Percentiles rank a stretch among this genome's conserved stretches.
These are phyloP conservation scores for Camelina neglecta DNA, from an alignment of 345 rosid species.

Conservation along the genomic window DNA sequence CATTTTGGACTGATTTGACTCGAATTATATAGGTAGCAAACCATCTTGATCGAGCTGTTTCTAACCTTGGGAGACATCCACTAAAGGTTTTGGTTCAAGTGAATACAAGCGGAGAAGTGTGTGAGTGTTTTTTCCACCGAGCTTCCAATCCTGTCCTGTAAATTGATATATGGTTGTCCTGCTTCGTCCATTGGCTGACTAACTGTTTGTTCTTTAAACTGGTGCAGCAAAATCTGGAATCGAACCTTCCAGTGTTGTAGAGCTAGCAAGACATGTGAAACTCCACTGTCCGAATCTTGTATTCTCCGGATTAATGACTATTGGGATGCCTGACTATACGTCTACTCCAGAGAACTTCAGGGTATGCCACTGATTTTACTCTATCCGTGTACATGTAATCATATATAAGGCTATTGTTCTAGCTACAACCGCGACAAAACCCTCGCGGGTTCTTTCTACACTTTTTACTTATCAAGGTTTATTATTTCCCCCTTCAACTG, in stretches of 20 bases:
- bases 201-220: conserved; percentile 25
- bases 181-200: conserved; percentile 26
- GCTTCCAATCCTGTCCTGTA: background rate
- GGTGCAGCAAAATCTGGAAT: conserved; percentile 87
- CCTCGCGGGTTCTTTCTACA: background rate
- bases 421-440: background rate
- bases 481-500: background rate
- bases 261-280: conserved; percentile 74
- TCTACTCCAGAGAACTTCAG: conserved; percentile 90
- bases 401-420: background rate
- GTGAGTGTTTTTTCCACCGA: conserved; percentile 52
- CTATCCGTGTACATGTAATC: background rate
- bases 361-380: conserved; percentile 47
- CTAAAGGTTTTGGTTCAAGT: conserved; percentile 89
- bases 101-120: conserved; percentile 91
- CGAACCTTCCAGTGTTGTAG: conserved; percentile 72
- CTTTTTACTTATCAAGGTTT: conserved; percentile 10
- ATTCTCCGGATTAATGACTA: conserved; percentile 93
- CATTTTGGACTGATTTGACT: background rate
- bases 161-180: background rate
- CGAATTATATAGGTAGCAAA: conserved; percentile 70
- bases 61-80: conserved; percentile 78
- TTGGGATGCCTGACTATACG: conserved; percentile 87
- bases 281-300: conserved; percentile 66
- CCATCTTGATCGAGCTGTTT: conserved; percentile 73